Conservation (phyloP, 2,329 filamentous ascomycete genomes). For the Teratosphaeria gauchensis region DNA sequence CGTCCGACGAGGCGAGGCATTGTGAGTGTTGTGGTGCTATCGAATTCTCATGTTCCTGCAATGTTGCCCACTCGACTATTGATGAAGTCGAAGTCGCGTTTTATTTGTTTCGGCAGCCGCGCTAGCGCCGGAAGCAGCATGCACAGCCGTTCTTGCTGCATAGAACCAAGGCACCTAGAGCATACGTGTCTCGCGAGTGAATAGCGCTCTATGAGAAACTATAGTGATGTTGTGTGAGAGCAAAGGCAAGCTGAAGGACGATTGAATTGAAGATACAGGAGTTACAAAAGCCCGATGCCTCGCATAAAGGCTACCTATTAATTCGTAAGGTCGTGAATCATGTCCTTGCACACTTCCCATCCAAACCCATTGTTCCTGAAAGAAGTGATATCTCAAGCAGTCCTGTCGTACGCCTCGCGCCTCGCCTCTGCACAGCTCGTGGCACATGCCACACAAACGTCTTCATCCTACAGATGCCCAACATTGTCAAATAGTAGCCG, state of each 20-base stretch:
- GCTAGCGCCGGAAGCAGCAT: neutral
- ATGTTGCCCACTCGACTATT: neutral
- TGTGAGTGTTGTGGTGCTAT: neutral
- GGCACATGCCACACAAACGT: neutral
- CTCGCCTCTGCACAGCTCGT: neutral
- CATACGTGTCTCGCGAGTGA: neutral
- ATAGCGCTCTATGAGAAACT: neutral
- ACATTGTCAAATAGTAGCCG: neutral
- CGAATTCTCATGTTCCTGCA: neutral
- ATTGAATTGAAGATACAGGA: neutral
- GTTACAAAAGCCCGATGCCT: neutral
- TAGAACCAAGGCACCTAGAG: neutral
- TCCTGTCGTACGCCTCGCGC: neutral
- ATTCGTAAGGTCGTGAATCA: neutral
- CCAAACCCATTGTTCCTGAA: neutral
- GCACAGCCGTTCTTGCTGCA: neutral
- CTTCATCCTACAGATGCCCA: neutral
- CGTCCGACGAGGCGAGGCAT: conserved; percentile 78
- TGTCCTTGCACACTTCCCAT: neutral
- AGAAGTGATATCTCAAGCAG: neutral
- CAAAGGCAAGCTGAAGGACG: neutral
- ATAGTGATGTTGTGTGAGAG: neutral
- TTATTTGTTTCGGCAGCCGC: neutral
- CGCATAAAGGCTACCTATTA: neutral
- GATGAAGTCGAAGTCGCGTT: neutral